Evolutionary conservation across 2,329 filamentous ascomycete genomes (phyloP), one percentile per base, ranked within the genome.

Genomic region (Tolypocladium ophioglossoides): DNA sequence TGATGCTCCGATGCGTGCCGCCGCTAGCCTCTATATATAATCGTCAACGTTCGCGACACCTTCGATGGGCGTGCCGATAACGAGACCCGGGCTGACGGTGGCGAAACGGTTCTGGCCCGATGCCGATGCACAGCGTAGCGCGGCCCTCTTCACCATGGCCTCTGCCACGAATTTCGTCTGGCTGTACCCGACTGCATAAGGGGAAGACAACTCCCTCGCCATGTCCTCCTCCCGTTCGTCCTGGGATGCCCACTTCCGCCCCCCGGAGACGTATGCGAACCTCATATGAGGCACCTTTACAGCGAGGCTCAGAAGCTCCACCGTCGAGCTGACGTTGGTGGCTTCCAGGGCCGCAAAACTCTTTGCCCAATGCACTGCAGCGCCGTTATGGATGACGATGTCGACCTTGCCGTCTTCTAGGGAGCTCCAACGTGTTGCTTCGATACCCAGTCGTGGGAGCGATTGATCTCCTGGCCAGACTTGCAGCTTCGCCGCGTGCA

Each of bases 141-240:
- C 59, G 1, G 57, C 58, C 14, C 60, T 52, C 20, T 50, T 57
- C 9, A 60, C 57, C 24, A 63, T 30, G 1, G 56, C 55, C 22
- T 63, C 59, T 3, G 61, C 52, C 9, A 63, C 61, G 37, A 62
- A 62, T 47, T 63, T 63, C 2, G 60, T 61, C 52, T 62, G 61
- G 46, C 51, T 57, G 41, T 63, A 63, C 1, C 58, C 58, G 24
- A 57, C 50, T 16, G 50, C 50, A 54, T 54, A 39, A 12, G 52
- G 27, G 16, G 34, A 39, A 11, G 47, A 50, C 9, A 55, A 18
- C 5, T 48, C 51, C 27, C 24, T 55, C 12, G 54, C 54, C 8
- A 53, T 51, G 16, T 53, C 51, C 12, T 55, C 51, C 4, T 55
- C 54, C 7, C 5, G 8, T 14, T 55, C 54, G 16, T 50, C 44